Evolutionary conservation across 2,329 filamentous ascomycete genomes (phyloP).

Genomic region (Escovopsis sp.): DNA sequence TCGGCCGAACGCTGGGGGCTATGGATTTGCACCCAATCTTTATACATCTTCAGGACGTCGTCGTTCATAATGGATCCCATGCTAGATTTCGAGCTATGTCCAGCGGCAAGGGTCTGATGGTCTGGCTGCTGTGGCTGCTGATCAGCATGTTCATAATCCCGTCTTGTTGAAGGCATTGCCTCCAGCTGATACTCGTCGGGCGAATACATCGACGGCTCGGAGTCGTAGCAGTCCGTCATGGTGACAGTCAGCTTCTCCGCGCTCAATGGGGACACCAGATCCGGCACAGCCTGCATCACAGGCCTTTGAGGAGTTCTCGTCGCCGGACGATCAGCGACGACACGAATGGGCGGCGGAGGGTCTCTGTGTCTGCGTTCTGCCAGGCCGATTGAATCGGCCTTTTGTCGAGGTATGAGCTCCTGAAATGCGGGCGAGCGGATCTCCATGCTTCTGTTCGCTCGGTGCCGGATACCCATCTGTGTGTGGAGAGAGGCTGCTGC

Average conservation of each 20-base stretch:
- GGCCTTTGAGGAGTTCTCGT: conserved; percentile 5
- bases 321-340: conserved; percentile 6
- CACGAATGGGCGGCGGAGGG: conserved; percentile 14
- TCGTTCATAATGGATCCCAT: conserved; percentile 3
- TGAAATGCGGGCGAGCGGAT: conserved; percentile 15
- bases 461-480: not conserved
- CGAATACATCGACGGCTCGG: conserved; percentile 11
- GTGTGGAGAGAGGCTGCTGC: not conserved
- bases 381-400: conserved; percentile 10
- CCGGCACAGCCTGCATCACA: conserved; percentile 10
- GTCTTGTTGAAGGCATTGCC: not conserved
- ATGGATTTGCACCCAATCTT: conserved; percentile 12
- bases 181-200: conserved; percentile 4
- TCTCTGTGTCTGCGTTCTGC: conserved; percentile 17
- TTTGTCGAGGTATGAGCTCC: conserved; percentile 16
- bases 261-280: conserved; percentile 15
- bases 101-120: too few species aligned
- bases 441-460: conserved; percentile 5
- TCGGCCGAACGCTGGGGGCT: conserved; percentile 9
- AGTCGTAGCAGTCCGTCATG: not conserved
- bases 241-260: conserved; percentile 6
- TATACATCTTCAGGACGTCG: conserved; percentile 9
- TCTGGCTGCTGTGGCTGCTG: not conserved
- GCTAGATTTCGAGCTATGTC: not conserved
- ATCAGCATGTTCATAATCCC: not conserved